A percentile compares a stretch with the other conserved stretches of the same genome.
Conservation (phyloP, 257 asterid genomes). For the Przewalskia tangutica region DNA sequence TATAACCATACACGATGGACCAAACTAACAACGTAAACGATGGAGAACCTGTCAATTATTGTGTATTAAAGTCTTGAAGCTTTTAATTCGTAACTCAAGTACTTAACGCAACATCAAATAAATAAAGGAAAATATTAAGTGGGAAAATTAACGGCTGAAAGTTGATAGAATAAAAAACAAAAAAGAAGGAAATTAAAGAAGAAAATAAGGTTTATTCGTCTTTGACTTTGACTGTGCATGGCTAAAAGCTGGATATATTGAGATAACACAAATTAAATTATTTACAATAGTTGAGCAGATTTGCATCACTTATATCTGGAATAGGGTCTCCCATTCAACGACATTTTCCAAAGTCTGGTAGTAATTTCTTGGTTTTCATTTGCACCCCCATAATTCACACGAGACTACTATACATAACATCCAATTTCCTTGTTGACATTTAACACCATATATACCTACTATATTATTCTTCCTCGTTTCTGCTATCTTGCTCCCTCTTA, state of each 20-base stretch:
- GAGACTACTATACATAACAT: not conserved
- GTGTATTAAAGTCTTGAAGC: not conserved
- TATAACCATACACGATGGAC: not conserved
- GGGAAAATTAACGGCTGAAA: not conserved
- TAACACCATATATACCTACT: not conserved
- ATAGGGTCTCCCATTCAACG: slow-evolving; percentile 58
- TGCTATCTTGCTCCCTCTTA: no score
- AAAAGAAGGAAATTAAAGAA: not conserved
- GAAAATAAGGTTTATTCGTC: not conserved
- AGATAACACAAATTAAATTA: slow-evolving; percentile 1
- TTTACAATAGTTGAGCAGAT: slow-evolving; percentile 33
- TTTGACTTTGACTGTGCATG: slow-evolving; percentile 13
- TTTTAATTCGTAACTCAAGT: not conserved
- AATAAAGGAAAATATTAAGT: not conserved
- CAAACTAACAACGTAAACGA: not conserved
- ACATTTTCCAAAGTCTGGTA: slow-evolving; percentile 37
- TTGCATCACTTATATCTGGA: slow-evolving; percentile 36
- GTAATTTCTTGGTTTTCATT: slow-evolving; percentile 6
- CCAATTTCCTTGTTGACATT: not conserved
- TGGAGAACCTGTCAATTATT: not conserved
- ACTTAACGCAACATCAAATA: not conserved
- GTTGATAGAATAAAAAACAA: not conserved
- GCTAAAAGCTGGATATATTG: not conserved
- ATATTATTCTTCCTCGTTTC: not conserved
- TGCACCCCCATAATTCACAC: slow-evolving; percentile 9